Conservation (phyloP, 2,329 filamentous ascomycete species). For the Verticillium nubilum region DNA sequence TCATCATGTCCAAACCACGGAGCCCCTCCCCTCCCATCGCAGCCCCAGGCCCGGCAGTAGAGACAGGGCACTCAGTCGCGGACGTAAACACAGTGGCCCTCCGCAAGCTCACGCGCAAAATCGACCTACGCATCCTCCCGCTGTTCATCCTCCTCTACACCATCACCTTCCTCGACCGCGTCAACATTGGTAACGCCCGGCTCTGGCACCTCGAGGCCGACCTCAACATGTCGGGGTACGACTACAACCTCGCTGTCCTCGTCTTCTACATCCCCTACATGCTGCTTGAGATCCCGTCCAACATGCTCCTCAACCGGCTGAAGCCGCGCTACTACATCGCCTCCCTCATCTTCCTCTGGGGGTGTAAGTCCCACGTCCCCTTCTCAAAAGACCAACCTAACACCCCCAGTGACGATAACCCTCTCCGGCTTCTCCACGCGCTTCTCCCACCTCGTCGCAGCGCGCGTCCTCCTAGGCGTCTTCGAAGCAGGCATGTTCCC, state of each 20-base stretch:
- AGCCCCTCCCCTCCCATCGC: background rate
- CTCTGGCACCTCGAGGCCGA: slow-evolving; percentile 24
- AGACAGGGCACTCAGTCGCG: background rate
- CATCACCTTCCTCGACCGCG: slow-evolving; percentile 18
- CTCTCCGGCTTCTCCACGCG: slow-evolving; percentile 42
- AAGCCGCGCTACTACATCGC: slow-evolving; percentile 18
- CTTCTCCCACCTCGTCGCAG: slow-evolving; percentile 36
- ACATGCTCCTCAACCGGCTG: slow-evolving; percentile 23
- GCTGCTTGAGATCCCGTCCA: slow-evolving; percentile 21
- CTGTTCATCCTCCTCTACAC: slow-evolving; percentile 19
- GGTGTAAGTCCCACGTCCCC: slow-evolving; percentile 9
- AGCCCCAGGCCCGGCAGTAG: background rate
- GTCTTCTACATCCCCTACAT: slow-evolving; percentile 26
- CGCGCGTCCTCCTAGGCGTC: slow-evolving; percentile 57
- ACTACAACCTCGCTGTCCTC: slow-evolving; percentile 21
- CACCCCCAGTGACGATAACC: background rate
- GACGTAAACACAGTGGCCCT: slow-evolving; percentile 3
- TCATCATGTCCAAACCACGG: background rate
- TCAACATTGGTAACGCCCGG: slow-evolving; percentile 24
- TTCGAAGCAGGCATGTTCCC: slow-evolving; percentile 62
- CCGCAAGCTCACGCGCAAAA: slow-evolving; percentile 14
- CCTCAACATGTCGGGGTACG: slow-evolving; percentile 19
- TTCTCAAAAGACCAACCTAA: background rate
- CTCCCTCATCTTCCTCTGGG: slow-evolving; percentile 22
- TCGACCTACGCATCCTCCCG: slow-evolving; percentile 18